A percentile compares a stretch with the other conserved stretches of the same genome.
Evolutionary conservation across 495 filamentous ascomycete genomes (phyloP).

Genomic region (Apodospora peruviana): DNA sequence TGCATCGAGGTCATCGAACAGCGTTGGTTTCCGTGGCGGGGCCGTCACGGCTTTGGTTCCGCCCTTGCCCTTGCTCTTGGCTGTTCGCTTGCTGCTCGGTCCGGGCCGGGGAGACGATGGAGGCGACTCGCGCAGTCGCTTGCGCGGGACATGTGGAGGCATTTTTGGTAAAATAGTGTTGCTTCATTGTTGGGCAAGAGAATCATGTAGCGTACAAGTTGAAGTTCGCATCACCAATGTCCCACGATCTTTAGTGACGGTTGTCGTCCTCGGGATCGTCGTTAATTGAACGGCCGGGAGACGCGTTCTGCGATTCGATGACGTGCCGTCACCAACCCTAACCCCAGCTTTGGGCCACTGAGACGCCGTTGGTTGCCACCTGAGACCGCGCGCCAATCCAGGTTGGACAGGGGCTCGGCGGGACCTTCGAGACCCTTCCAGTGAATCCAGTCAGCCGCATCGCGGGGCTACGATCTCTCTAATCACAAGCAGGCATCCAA

Average conservation of each 20-base stretch:
- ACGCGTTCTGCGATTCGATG: background rate
- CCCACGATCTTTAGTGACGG: too few species aligned
- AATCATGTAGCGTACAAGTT: too few species aligned
- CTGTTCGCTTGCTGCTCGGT: constrained; percentile 5
- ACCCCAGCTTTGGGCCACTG: background rate
- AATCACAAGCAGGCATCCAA: background rate
- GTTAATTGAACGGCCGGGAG: background rate
- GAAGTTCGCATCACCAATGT: too few species aligned
- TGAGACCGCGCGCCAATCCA: background rate
- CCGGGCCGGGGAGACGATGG: constrained; percentile 11
- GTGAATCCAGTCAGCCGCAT: background rate
- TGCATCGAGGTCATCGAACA: constrained; percentile 66
- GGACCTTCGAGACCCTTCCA: constrained; percentile 5
- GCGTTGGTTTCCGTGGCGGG: constrained; percentile 46
- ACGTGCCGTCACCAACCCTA: background rate
- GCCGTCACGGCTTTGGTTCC: constrained; percentile 5
- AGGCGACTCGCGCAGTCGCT: constrained; percentile 34
- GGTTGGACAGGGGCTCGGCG: background rate
- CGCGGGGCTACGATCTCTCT: background rate
- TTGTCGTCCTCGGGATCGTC: too few species aligned
- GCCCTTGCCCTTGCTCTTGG: constrained; percentile 6
- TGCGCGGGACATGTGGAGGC: constrained; percentile 43
- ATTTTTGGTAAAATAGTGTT: constrained; percentile 22
- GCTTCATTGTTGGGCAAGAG: too few species aligned
- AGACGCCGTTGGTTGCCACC: background rate